These are phyloP conservation scores for Plenodomus lindquistii DNA, from an alignment of 2,329 filamentous ascomycete genomes.

Conservation along the genomic window DNA sequence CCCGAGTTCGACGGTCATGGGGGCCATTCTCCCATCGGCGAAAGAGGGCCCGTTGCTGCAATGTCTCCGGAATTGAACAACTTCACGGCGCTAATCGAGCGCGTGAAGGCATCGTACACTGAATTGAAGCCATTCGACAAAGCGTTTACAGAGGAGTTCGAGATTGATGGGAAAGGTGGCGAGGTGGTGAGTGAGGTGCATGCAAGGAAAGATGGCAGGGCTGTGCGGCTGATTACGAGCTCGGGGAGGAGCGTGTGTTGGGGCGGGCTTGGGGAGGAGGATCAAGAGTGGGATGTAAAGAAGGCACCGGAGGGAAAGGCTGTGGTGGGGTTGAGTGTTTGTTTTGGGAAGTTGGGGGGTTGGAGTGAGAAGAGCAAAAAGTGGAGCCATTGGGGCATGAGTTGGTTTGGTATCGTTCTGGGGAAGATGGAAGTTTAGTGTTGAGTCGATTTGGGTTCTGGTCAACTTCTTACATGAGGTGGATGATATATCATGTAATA, in stretches of 20 bases:
- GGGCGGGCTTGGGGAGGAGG: conserved; percentile 12
- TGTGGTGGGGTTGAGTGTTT: conserved; percentile 10
- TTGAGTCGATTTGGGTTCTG: not conserved
- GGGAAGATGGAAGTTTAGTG: not conserved
- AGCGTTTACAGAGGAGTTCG: conserved; percentile 7
- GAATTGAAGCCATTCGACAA: not conserved
- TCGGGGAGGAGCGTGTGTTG: conserved; percentile 3
- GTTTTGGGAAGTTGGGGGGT: conserved; percentile 13
- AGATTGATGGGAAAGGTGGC: conserved; percentile 17
- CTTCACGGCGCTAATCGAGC: not conserved
- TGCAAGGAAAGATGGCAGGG: conserved; percentile 9
- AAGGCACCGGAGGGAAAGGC: conserved; percentile 9
- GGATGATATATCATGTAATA: no score
- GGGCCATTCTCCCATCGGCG: not conserved
- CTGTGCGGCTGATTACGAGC: conserved; percentile 21
- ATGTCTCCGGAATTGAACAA: conserved; percentile 1
- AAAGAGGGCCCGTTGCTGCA: not conserved
- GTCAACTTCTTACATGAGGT: no score
- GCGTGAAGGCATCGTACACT: not conserved
- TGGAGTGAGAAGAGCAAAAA: conserved; percentile 9
- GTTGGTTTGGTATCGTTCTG: conserved; percentile 4
- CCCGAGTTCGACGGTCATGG: conserved; percentile 2
- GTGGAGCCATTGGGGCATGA: conserved; percentile 10
- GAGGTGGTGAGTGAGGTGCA: conserved; percentile 24
- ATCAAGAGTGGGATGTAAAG: conserved; percentile 8